Percentiles rank a stretch among this genome's conserved stretches.
Conservation (phyloP, 352 stramenopile species). For the Thraustotheca clavata region DNA sequence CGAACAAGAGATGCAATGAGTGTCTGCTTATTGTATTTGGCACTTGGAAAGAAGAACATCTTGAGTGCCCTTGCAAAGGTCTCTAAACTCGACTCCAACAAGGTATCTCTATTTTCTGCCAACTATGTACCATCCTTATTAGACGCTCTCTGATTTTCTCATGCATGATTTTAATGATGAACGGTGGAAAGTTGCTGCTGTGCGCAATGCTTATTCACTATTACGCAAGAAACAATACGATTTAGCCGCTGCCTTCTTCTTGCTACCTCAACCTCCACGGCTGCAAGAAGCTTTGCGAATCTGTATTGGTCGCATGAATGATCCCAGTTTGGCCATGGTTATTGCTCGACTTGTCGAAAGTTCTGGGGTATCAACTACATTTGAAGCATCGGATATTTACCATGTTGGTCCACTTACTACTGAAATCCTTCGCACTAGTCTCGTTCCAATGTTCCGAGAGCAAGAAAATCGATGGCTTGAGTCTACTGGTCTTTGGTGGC, state of each 20-base stretch:
- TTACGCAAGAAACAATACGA: slow-evolving; percentile 90
- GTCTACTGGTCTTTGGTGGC: slow-evolving; percentile 71
- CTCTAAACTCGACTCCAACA: slow-evolving; percentile 55
- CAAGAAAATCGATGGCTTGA: slow-evolving; percentile 65
- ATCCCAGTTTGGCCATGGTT: slow-evolving; percentile 85
- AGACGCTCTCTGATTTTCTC: slow-evolving; percentile 69
- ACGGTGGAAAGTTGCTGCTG: slow-evolving; percentile 75
- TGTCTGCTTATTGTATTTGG: slow-evolving; percentile 65
- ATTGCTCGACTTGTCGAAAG: slow-evolving; percentile 85
- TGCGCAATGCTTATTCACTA: slow-evolving; percentile 94
- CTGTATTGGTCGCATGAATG: slow-evolving; percentile 76
- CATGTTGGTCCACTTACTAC: slow-evolving; percentile 40
- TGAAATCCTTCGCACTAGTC: slow-evolving; percentile 49
- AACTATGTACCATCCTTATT: background rate
- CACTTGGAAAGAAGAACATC: slow-evolving; percentile 73
- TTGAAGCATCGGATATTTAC: slow-evolving; percentile 41
- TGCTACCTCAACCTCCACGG: slow-evolving; percentile 87
- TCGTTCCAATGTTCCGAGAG: slow-evolving; percentile 54
- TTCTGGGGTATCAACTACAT: background rate
- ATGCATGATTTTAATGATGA: slow-evolving; percentile 77
- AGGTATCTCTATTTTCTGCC: slow-evolving; percentile 29
- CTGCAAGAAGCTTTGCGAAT: slow-evolving; percentile 89
- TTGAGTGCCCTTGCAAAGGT: slow-evolving; percentile 63
- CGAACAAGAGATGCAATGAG: slow-evolving; percentile 62
- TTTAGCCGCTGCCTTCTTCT: slow-evolving; percentile 87